Base-by-base conservation (phyloP, 257 asterid species). In the Agastache rugosa region DNA sequence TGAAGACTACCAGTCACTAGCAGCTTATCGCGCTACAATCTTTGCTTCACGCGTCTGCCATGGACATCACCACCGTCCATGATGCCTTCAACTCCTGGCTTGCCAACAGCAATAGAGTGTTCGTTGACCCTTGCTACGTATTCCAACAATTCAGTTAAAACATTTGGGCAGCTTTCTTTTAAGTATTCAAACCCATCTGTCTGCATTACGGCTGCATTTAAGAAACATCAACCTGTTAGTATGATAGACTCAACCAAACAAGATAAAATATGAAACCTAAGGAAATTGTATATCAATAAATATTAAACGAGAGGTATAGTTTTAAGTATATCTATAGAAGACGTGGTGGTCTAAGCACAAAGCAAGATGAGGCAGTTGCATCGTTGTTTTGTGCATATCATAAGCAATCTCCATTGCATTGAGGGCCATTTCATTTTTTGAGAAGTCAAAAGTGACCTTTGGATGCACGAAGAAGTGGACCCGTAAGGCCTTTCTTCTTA, bases 191-290 rank as follows among this genome's bases (percentile, higher is more conserved):
- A 94, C n/a, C 97, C 98, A 37, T 94, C 97, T 0, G 98, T 88
- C 85, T 94, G 97, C 98, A 94, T 92, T 39, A 94, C 99, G 76
- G 99, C 99, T 94, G 96, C 89, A 78, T 50, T 55, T 48, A 71
- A 70, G 61, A 71, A 69, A 45, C 42, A 17, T 69, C 34, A 63
- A 63, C 17, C 8, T 12, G 35, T 73, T 2, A 82, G 78, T 45
- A 64, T 15, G 63, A 34, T 39, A n/a, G 23, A n/a, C 3, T 20
- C 19, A 34, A 37, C 42, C 1, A 37, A 8, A 37, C 42, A 8
- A 31, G 37, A 31, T 31, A 20, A 31, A 19, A 16, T 44, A 37
- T 17, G 3, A 12, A 42, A 64, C n/a, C 11, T 12, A 1, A 16
- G 44, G 15, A 19, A 63, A 12, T 17, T 23, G 4, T 35, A 39